phyloP scores from a whole-genome alignment of 805 yeast genomes.

The Candida succiphila region DNA sequence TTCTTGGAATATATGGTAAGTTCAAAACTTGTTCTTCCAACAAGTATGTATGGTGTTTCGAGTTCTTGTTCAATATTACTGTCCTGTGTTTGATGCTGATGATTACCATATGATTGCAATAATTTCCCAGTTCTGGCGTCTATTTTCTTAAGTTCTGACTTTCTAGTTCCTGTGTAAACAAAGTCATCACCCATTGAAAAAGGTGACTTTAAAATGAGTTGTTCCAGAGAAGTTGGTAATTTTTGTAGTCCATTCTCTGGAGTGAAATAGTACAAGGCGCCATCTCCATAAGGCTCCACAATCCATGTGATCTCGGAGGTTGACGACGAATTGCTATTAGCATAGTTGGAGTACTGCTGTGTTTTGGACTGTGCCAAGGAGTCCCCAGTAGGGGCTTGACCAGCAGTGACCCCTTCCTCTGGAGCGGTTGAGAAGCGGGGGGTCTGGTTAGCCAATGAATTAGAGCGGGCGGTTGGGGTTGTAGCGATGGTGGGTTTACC shows the following conservation, averaged over 20 bases:
- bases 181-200: slow-evolving; percentile 75
- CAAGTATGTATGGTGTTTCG: slow-evolving; percentile 29
- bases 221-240: slow-evolving; percentile 71
- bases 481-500: not conserved
- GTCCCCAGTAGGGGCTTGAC: not conserved
- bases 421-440: not conserved
- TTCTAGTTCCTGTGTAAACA: slow-evolving; percentile 78
- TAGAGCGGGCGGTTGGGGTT: not conserved
- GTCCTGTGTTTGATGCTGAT: slow-evolving; percentile 8
- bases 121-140: slow-evolving; percentile 70
- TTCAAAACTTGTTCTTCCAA: slow-evolving; percentile 69
- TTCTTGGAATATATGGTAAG: slow-evolving; percentile 67
- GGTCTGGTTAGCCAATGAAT: not conserved
- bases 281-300: slow-evolving; percentile 85
- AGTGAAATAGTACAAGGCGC: slow-evolving; percentile 72
- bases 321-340: not conserved
- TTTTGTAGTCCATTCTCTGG: slow-evolving; percentile 66
- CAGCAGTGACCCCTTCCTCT: not conserved
- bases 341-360: not conserved
- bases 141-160: slow-evolving; percentile 65
- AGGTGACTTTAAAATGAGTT: slow-evolving; percentile 76
- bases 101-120: slow-evolving; percentile 46
- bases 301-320: slow-evolving; percentile 48
- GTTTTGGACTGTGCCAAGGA: not conserved
- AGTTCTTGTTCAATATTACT: slow-evolving; percentile 3